These are phyloP conservation scores for Pilaira anomala DNA, from an alignment of 192 early-diverging fungal genomes.

Conservation along the genomic window DNA sequence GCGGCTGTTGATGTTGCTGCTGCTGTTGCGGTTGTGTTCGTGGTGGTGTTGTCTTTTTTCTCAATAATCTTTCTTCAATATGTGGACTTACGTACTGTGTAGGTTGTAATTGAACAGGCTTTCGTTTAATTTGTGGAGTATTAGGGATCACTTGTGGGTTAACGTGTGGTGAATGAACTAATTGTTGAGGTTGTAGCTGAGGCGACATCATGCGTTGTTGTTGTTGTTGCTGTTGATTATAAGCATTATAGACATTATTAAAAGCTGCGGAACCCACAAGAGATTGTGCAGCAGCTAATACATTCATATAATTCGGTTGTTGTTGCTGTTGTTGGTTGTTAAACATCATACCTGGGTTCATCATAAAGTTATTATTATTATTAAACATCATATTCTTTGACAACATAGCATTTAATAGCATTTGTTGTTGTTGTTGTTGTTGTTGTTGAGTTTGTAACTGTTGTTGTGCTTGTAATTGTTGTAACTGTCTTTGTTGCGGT, in stretches of 20 bases:
- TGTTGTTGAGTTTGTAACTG: neutral
- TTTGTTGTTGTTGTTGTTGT: neutral
- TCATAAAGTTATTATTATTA: neutral
- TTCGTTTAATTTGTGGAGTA: neutral
- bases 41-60: neutral
- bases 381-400: neutral
- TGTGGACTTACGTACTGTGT: neutral
- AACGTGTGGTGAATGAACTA: no score
- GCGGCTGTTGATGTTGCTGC: no score
- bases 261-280: neutral
- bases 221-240: neutral
- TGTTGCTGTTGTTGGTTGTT: neutral
- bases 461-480: neutral
- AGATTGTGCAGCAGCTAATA: neutral
- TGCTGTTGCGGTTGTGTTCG: no score
- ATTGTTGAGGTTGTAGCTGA: neutral
- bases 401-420: neutral
- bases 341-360: neutral
- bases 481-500: neutral
- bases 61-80: neutral
- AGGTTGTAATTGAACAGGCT: neutral
- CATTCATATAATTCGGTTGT: neutral
- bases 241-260: neutral
- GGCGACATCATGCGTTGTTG: neutral
- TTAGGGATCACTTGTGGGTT: no score